Conservation (phyloP, 495 filamentous ascomycete species). For the Aspergillus baeticus region DNA sequence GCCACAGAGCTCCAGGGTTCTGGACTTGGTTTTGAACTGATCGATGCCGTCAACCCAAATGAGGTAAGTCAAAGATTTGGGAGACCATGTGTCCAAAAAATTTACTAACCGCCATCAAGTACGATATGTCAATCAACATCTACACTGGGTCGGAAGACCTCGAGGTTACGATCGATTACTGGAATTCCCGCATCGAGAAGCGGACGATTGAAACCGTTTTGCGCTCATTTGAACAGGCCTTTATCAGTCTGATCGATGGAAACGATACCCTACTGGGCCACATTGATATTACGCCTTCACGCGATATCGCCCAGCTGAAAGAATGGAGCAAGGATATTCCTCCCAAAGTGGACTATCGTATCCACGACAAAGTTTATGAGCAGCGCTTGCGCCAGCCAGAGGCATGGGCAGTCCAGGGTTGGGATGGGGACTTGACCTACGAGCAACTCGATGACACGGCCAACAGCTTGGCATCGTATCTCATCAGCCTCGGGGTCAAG, state of each 20-base stretch:
- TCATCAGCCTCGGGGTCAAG: slow-evolving; percentile 20
- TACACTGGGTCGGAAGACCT: not conserved
- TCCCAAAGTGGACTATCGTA: slow-evolving; percentile 3
- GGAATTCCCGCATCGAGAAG: slow-evolving; percentile 6
- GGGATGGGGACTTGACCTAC: slow-evolving; percentile 11
- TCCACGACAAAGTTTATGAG: slow-evolving; percentile 9
- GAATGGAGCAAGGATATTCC: slow-evolving; percentile 9
- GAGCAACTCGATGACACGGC: slow-evolving; percentile 16
- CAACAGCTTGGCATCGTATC: slow-evolving; percentile 27
- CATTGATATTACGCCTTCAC: slow-evolving; percentile 3
- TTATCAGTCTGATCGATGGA: slow-evolving; percentile 1
- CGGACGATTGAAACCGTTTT: slow-evolving; percentile 5
- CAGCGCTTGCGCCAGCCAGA: slow-evolving; percentile 2
- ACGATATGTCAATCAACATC: slow-evolving; percentile 10
- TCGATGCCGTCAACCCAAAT: slow-evolving; percentile 11
- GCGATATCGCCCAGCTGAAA: slow-evolving; percentile 3
- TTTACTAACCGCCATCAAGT: too few species aligned
- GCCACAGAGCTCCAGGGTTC: slow-evolving; percentile 6
- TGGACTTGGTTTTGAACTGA: slow-evolving; percentile 3
- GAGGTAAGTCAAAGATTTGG: too few species aligned
- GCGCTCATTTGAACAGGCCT: slow-evolving; percentile 4
- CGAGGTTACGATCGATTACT: slow-evolving; percentile 12
- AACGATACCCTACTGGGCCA: not conserved
- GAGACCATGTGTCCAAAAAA: too few species aligned
- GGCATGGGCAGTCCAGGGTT: slow-evolving; percentile 9